Evolutionary conservation across 306 rosid species (phyloP), one percentile per base, ranked within the genome.

Genomic region (Lathyrus sativus): DNA sequence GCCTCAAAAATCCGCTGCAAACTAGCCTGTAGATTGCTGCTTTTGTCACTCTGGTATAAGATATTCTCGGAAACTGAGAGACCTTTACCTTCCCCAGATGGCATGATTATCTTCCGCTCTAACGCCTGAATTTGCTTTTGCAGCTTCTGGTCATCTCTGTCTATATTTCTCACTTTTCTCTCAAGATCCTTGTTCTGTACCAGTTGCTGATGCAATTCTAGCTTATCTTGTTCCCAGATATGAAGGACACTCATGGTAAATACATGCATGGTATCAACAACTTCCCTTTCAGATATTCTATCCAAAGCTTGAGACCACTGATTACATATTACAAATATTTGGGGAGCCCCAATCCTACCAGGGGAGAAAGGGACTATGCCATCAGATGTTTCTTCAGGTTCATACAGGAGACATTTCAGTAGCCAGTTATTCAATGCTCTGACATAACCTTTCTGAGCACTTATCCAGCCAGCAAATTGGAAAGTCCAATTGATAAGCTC

Each of bases 301-400:
- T 95, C 97, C 85, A 95, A 76, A 65, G 97, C 91, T 79, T 88
- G 97, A 62, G 92, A 82, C 99, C 99, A 91, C 66, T 89, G 99
- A 77, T 95, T 81, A 75, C 99, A 95, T 74, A 95, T 87, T 37
- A 95, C 92, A 80, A 95, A 95, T 68, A 95, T 82, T 7, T 79
- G 88, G 4, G 99, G 99, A 3, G 97, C 99, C 15, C 97, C 99
- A 9, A 95, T 72, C 67, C 99, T 81, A 67, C 97, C 81, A 17
- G 99, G 99, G 38, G 99, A 95, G 71, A 90, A 95, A 28, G 97
- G 99, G 68, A 85, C 92, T 70, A 74, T 58, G 42, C 99, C 99
- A 73, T 95, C 99, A 1, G 91, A 55, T 38, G 97, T 91, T 78
- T 91, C 97, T 82, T 90, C 97, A 4, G 95, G 99, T 76, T 81